Conservation (phyloP, 2,329 filamentous ascomycete species). For the Fonsecaea pugnacius region DNA sequence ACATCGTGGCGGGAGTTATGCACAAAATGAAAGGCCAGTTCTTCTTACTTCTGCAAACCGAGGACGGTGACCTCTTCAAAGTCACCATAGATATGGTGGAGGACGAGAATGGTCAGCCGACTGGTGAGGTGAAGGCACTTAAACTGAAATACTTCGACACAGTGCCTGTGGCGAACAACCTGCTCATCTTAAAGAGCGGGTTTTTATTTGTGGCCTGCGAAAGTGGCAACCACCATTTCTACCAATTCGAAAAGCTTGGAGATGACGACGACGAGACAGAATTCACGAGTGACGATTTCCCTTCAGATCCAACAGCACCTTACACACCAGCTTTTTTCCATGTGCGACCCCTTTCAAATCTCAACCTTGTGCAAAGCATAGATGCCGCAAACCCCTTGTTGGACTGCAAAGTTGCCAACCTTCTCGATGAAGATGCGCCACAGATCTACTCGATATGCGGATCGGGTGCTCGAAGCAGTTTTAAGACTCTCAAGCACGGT, state of each 20-base stretch:
- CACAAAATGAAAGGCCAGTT: constrained; percentile 96
- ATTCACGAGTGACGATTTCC: constrained; percentile 81
- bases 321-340: constrained; percentile 85
- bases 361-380: constrained; percentile 82
- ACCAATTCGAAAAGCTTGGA: constrained; percentile 95
- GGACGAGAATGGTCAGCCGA: constrained; percentile 75
- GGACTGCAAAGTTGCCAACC: constrained; percentile 87
- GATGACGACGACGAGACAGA: constrained; percentile 91
- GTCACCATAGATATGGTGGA: constrained; percentile 89
- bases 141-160: constrained; percentile 99
- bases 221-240: constrained; percentile 90
- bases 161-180: constrained; percentile 80
- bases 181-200: constrained; percentile 93
- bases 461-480: constrained; percentile 83
- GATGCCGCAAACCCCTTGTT: constrained; percentile 88
- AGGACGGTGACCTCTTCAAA: constrained; percentile 98
- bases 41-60: constrained; percentile 94
- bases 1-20: constrained; percentile 89
- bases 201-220: constrained; percentile 93
- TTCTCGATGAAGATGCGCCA: constrained; percentile 80
- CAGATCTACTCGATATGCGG: constrained; percentile 95
- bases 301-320: constrained; percentile 71
- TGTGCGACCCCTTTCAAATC: constrained; percentile 76
- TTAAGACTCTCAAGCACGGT: constrained; percentile 90
- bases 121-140: constrained; percentile 78